Evolutionary conservation across 2,329 filamentous ascomycete species (phyloP).

Genomic region (Biscogniauxia marginata): DNA sequence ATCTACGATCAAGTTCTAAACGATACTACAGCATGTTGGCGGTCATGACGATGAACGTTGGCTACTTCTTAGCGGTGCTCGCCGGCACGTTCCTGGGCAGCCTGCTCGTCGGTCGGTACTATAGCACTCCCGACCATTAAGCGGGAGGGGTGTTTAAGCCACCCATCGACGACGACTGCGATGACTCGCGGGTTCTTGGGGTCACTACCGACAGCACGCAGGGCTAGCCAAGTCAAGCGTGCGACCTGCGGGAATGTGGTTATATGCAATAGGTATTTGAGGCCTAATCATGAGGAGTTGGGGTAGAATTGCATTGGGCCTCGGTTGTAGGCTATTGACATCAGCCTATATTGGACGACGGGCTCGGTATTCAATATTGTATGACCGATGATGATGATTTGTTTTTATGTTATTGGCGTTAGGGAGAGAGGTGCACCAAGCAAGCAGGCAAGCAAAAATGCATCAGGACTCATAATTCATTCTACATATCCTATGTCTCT

Average conservation of each 20-base stretch:
- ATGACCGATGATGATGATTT: conserved; percentile 2
- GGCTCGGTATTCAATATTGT: conserved; percentile 6
- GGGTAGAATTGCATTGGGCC: conserved; percentile 4
- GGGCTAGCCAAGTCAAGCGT: not conserved
- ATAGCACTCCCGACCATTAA: conserved; percentile 23
- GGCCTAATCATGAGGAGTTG: not conserved
- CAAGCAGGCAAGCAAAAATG: not conserved
- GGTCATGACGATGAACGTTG: conserved; percentile 35
- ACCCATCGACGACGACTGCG: not conserved
- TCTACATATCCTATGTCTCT: not conserved
- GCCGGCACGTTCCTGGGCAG: conserved; percentile 74
- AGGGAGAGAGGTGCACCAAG: not conserved
- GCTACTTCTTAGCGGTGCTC: conserved; percentile 34
- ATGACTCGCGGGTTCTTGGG: too few relatives aligned
- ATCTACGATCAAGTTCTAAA: conserved; percentile 3
- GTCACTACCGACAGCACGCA: not conserved
- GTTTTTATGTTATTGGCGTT: not conserved
- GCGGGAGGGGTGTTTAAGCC: too few relatives aligned
- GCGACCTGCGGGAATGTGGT: conserved; percentile 3
- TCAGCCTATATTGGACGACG: conserved; percentile 15
- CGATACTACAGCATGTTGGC: conserved; percentile 35
- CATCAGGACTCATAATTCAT: not conserved
- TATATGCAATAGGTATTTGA: not conserved
- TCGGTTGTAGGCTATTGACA: conserved; percentile 18
- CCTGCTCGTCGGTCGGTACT: conserved; percentile 71